Base-by-base conservation (phyloP, 2,329 filamentous ascomycete species). In the Pestalotiopsis sp. region DNA sequence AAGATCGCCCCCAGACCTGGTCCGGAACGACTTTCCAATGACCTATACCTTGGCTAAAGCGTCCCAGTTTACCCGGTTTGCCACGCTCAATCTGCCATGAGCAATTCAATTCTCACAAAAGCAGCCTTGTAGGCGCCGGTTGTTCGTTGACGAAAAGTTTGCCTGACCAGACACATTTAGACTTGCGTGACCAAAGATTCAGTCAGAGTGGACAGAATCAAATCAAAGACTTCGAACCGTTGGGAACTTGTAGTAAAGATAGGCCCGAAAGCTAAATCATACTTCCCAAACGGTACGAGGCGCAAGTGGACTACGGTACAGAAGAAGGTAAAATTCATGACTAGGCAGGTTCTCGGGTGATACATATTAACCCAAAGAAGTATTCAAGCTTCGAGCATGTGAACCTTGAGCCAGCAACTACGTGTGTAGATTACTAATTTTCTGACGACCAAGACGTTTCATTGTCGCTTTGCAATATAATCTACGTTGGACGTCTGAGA, bases 141-240 rank as follows among this genome's bases (percentile, higher is more conserved):
- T 72, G 74, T 75, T 70, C 75, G 70, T 68, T 77, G 67, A 76
- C 76, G 75, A 77, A 58, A 70, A 67, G 60, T 59, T 36, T 17
- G 31, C 67, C 45, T 68, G 49, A 70, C 56, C 69, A 49, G 27
- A 38, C 31, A 36, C n/a, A 60, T 57, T 49, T 31, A 66, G 31
- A 59, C 67, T 67, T 36, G 27, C 36, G 25, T 20, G 31, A 62
- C 45, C 14, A 52, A 9, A 52, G 45, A n/a, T 52, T 9, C 45
- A 23, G 17, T 9, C 45, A 23, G 17, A n/a, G 36, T 17, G 59
- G 25, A 14, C 2, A 36, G 59, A 14, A 69, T 65, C 71, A 61
- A 14, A 69, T 65, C 71, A 61, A 62, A 56, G 31, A 36, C 9
- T 36, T 36, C 31, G 31, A 58, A 70, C 63, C 61, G 66, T 49